Conservation (phyloP, 768 basidiomycete genomes). For the Suillus luteus region DNA sequence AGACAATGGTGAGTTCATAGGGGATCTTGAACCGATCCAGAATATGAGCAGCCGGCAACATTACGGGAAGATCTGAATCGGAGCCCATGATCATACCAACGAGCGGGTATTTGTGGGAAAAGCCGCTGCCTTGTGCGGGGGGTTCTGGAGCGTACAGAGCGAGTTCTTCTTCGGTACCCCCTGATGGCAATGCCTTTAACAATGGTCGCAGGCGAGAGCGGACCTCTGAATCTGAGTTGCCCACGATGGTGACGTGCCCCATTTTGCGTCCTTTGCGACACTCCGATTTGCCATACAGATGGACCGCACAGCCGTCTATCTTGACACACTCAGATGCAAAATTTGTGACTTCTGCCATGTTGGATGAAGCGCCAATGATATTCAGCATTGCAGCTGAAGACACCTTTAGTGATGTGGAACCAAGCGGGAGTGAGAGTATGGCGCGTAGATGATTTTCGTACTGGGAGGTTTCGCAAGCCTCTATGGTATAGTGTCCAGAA, state of each 20-base stretch:
- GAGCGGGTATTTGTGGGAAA: constrained; percentile 70
- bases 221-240: constrained; percentile 75
- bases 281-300: constrained; percentile 94
- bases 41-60: constrained; percentile 86
- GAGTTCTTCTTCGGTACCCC: constrained; percentile 44
- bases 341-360: constrained; percentile 57
- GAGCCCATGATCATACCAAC: constrained; percentile 98
- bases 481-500: constrained; percentile 98
- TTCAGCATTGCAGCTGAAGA: constrained; percentile 93
- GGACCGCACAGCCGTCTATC: constrained; percentile 76
- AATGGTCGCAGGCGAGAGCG: constrained; percentile 70
- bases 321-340: constrained; percentile 62
- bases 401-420: constrained; percentile 85
- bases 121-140: constrained; percentile 46
- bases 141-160: constrained; percentile 52
- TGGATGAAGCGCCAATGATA: constrained; percentile 80
- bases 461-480: constrained; percentile 95
- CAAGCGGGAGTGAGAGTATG: constrained; percentile 87
- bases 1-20: constrained; percentile 94
- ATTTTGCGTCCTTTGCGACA: constrained; percentile 92
- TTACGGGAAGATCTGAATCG: constrained; percentile 94
- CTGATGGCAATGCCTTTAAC: constrained; percentile 61
- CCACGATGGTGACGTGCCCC: constrained; percentile 95
- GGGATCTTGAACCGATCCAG: constrained; percentile 82
- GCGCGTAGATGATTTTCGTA: constrained; percentile 97